A percentile compares a stretch with the other conserved stretches of the same genome.
Evolutionary conservation across 208 protist species (phyloP).

Genomic region (Paratrypanosoma confusum): DNA sequence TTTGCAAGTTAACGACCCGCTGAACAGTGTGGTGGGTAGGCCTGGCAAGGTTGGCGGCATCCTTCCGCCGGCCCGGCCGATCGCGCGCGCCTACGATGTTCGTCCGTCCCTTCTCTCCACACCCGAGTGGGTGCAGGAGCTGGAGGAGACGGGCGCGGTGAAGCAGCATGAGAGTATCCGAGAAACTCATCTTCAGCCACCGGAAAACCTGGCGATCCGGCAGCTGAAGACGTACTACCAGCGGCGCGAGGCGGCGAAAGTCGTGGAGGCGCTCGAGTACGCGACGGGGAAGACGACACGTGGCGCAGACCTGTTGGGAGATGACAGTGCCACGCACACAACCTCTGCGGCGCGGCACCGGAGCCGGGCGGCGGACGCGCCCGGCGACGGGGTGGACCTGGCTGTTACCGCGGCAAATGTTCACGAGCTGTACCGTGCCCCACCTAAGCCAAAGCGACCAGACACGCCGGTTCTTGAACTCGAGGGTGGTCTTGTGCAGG

Average conservation of each 20-base stretch:
- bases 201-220: conserved; percentile 55
- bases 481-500: conserved; percentile 72
- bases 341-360: neutral
- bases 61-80: no score
- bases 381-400: neutral
- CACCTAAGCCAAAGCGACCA: conserved; percentile 77
- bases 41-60: no score
- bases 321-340: conserved; percentile 1
- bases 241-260: conserved; percentile 64
- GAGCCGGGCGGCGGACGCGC: neutral
- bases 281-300: conserved; percentile 48
- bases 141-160: conserved; percentile 39
- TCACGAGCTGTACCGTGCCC: conserved; percentile 76
- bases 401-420: conserved; percentile 19
- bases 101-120: conserved; percentile 61
- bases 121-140: conserved; percentile 36
- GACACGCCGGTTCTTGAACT: conserved; percentile 83
- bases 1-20: conserved; percentile 1
- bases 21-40: no score
- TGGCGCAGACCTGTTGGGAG: no score
- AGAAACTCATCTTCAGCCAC: conserved; percentile 33
- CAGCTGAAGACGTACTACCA: conserved; percentile 68
- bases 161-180: conserved; percentile 33
- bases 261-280: conserved; percentile 73
- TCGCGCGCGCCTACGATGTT: conserved; percentile 58